Evolutionary conservation across 192 early-diverging fungal genomes (phyloP).

Genomic region (Chytriomyces hyalinus): DNA sequence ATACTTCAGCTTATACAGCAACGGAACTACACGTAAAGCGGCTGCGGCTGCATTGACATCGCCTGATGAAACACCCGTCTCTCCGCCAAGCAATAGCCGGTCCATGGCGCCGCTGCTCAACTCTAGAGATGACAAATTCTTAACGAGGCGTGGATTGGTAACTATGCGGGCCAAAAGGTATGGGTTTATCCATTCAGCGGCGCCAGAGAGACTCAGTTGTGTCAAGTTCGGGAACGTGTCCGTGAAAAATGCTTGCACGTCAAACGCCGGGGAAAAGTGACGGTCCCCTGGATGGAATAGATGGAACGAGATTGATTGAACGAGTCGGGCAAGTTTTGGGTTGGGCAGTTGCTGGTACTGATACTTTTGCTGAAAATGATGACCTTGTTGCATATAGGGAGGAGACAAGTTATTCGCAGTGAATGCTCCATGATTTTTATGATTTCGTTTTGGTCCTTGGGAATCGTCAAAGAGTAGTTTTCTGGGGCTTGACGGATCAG

Average conservation of each 20-base stretch:
- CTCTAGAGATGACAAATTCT: constrained; percentile 4
- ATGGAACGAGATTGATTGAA: constrained; percentile 15
- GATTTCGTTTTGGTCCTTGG: not conserved
- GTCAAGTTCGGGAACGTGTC: constrained; percentile 20
- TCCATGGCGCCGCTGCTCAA: constrained; percentile 13
- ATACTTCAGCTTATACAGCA: not conserved
- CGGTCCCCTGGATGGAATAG: constrained; percentile 7
- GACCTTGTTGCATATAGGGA: too few relatives aligned
- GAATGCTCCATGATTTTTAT: too few relatives aligned
- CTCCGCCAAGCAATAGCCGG: not conserved
- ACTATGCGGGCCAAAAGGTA: constrained; percentile 11
- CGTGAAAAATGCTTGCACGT: constrained; percentile 19
- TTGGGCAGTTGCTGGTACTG: not conserved
- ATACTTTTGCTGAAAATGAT: constrained; percentile 2
- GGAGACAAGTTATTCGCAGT: too few relatives aligned
- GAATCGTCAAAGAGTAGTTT: not conserved
- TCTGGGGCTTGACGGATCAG: constrained; percentile 14
- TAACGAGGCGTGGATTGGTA: not conserved
- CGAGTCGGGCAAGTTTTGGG: constrained; percentile 4
- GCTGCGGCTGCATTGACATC: not conserved
- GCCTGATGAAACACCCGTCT: not conserved
- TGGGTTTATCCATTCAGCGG: constrained; percentile 20
- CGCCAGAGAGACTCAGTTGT: not conserved
- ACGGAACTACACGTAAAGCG: not conserved
- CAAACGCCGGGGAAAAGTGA: constrained; percentile 11